Evolutionary conservation across 352 stramenopile species (phyloP).

Genomic region (Thalassiosira mediterranea): DNA sequence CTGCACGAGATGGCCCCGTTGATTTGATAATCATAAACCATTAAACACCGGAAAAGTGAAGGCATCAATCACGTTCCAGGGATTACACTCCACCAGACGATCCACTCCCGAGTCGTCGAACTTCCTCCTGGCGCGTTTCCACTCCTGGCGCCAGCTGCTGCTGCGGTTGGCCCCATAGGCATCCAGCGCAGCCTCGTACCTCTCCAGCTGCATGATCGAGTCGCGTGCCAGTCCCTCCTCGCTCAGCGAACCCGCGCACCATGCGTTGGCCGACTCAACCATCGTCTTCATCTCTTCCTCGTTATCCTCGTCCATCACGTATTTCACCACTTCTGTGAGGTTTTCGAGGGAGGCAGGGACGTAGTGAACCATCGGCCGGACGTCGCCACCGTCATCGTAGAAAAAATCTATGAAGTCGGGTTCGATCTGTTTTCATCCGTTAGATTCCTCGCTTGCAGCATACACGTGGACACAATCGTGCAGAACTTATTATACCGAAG

Average conservation of each 20-base stretch:
- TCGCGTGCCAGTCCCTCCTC: background rate
- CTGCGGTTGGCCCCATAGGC: background rate
- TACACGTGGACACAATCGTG: background rate
- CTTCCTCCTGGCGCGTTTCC: background rate
- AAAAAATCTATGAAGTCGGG: slow-evolving; percentile 45
- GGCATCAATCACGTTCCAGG: background rate
- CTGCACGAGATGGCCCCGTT: too few species aligned
- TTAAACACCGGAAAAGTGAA: background rate
- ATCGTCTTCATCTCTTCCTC: slow-evolving; percentile 25
- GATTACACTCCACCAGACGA: background rate
- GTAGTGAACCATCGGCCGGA: slow-evolving; percentile 31
- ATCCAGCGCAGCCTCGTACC: background rate
- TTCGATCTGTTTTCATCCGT: too few species aligned
- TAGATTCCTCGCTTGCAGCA: too few species aligned
- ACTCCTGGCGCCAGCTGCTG: background rate
- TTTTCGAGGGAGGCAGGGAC: slow-evolving; percentile 36
- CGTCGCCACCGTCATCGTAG: slow-evolving; percentile 19
- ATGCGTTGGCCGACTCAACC: slow-evolving; percentile 21
- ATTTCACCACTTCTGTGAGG: slow-evolving; percentile 22
- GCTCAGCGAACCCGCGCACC: slow-evolving; percentile 11
- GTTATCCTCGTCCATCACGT: slow-evolving; percentile 27
- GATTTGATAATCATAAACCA: background rate
- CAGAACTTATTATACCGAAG: background rate
- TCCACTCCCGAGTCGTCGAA: background rate
- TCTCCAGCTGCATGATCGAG: background rate